These are phyloP conservation scores for Fraxinus dipetala DNA, from an alignment of 305 asterid genomes.

Conservation along the genomic window DNA sequence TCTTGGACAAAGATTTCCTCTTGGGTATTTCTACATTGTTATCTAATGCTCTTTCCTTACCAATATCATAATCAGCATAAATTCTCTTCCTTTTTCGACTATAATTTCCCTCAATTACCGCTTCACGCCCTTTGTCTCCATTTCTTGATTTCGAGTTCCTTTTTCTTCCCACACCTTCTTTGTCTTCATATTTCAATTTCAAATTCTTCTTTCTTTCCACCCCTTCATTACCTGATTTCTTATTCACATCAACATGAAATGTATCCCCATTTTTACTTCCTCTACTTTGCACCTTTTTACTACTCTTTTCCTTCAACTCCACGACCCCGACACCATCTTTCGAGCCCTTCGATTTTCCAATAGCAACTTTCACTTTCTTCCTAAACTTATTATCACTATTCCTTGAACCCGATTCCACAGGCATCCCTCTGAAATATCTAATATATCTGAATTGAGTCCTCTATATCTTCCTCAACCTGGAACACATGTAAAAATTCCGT, in stretches of 20 bases:
- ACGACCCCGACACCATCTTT: conserved; percentile 29
- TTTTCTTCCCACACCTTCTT: conserved; percentile 19
- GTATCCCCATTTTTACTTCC: conserved; percentile 29
- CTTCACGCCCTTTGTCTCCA: conserved; percentile 28
- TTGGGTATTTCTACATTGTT: conserved; percentile 18
- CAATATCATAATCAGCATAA: conserved; percentile 34
- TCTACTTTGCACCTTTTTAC: conserved; percentile 31
- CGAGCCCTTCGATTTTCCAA: conserved; percentile 29
- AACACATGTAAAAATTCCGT: conserved; percentile 5
- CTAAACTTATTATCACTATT: conserved; percentile 22
- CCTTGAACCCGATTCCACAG: conserved; percentile 33
- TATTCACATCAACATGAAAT: conserved; percentile 16
- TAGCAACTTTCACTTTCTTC: conserved; percentile 35
- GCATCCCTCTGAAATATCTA: conserved; percentile 33
- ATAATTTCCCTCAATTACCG: conserved; percentile 21
- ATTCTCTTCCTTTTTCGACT: conserved; percentile 54
- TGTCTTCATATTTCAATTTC: conserved; percentile 30
- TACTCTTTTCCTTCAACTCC: conserved; percentile 26
- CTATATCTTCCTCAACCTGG: conserved; percentile 14
- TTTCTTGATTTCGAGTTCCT: conserved; percentile 31
- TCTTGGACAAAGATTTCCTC: conserved; percentile 27
- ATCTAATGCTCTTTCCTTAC: conserved; percentile 16
- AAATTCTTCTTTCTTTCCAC: conserved; percentile 21
- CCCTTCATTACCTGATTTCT: conserved; percentile 28
- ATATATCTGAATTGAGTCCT: neutral